Conservation (phyloP, 441 rosid genomes). For the Brassica balearica region DNA sequence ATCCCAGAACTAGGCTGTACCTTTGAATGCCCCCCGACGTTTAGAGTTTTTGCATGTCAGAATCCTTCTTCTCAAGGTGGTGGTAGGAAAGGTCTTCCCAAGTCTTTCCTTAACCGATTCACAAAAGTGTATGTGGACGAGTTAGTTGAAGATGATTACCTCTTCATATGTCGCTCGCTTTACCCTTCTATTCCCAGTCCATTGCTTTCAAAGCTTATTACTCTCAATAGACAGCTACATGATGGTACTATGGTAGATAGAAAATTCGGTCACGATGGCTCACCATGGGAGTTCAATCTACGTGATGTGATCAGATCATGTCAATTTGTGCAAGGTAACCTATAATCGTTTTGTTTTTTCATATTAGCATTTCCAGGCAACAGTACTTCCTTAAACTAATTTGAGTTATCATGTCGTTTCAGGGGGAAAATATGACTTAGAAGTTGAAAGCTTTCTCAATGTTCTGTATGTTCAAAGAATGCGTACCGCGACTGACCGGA, state of each 20-base stretch:
- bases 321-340: constrained; percentile 77
- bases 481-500: constrained; percentile 93
- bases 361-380: constrained; percentile 13
- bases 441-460: constrained; percentile 70
- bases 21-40: constrained; percentile 83
- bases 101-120: constrained; percentile 95
- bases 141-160: constrained; percentile 89
- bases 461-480: constrained; percentile 90
- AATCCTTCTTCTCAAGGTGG: constrained; percentile 99
- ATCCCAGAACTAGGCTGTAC: constrained; percentile 92
- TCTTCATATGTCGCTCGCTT: constrained; percentile 79
- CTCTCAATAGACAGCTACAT: constrained; percentile 78
- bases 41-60: constrained; percentile 97
- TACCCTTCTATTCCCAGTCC: constrained; percentile 77
- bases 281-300: constrained; percentile 99
- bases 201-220: constrained; percentile 76
- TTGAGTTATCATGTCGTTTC: constrained; percentile 32
- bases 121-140: constrained; percentile 97
- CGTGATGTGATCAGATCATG: constrained; percentile 97
- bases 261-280: constrained; percentile 91
- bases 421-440: constrained; percentile 44
- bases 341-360: constrained; percentile 25
- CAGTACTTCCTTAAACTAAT: constrained; percentile 26
- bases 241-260: constrained; percentile 81
- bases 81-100: constrained; percentile 99